Evolutionary conservation across 208 protist species (phyloP).

Genomic region (Tritrichomonas musculus): DNA sequence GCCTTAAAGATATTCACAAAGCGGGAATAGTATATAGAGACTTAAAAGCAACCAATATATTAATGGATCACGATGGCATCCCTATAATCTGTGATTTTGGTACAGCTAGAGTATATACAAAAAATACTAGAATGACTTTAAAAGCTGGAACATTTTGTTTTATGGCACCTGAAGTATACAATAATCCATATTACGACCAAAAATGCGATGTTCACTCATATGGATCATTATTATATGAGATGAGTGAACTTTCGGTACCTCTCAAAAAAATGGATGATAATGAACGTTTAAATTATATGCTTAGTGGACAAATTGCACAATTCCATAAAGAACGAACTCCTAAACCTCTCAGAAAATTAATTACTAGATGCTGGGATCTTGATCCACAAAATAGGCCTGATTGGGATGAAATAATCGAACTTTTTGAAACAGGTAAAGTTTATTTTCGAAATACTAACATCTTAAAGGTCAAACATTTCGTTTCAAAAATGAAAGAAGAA

Average conservation of each 20-base stretch:
- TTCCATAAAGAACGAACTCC: too few relatives aligned
- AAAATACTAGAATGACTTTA: background rate
- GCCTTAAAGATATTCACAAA: background rate
- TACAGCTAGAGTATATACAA: background rate
- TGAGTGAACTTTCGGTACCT: background rate
- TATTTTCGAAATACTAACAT: too few relatives aligned
- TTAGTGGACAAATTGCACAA: background rate
- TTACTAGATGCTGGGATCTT: too few relatives aligned
- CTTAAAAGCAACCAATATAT: slow-evolving; percentile 19
- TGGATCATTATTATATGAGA: background rate
- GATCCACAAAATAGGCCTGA: too few relatives aligned
- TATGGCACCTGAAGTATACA: background rate
- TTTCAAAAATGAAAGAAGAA: too few relatives aligned
- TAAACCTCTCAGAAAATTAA: too few relatives aligned
- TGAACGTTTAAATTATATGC: background rate
- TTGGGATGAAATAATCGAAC: too few relatives aligned
- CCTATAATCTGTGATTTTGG: slow-evolving; percentile 18
- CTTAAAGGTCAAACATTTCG: too few relatives aligned
- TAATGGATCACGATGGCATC: background rate
- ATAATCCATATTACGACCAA: background rate
- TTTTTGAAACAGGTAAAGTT: too few relatives aligned
- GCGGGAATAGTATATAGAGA: background rate
- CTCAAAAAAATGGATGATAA: background rate
- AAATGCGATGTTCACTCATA: slow-evolving; percentile 14
- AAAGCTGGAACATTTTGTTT: background rate